phyloP scores from a whole-genome alignment of 176 grass and related monocot genomes.

The Zoysia pacifica region DNA sequence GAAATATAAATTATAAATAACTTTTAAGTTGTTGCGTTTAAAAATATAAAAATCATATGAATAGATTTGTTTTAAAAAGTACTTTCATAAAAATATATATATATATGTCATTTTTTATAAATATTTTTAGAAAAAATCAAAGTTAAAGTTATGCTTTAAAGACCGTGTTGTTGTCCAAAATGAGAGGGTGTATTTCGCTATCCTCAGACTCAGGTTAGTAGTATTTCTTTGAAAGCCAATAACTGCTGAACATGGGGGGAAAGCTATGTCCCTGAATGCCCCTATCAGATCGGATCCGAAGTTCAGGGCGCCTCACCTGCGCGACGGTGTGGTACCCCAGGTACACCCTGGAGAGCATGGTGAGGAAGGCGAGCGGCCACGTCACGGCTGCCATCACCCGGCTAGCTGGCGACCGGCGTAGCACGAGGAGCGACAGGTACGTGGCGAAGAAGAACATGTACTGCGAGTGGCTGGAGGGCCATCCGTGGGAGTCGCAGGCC shows the following conservation, averaged over 20 bases:
- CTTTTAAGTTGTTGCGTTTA: no score
- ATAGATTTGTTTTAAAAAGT: no score
- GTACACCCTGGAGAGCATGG: slow-evolving; percentile 95
- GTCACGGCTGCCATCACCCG: slow-evolving; percentile 48
- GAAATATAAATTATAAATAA: no score
- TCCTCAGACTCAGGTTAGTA: no score
- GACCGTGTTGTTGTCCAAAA: no score
- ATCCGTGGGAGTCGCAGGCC: slow-evolving; percentile 88
- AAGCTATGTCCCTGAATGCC: background rate
- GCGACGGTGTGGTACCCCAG: slow-evolving; percentile 88
- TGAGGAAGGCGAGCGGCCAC: slow-evolving; percentile 84
- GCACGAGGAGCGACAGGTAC: slow-evolving; percentile 73
- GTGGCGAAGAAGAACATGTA: slow-evolving; percentile 97
- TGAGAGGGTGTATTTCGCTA: no score
- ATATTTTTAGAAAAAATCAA: no score
- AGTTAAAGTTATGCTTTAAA: no score
- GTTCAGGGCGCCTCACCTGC: slow-evolving; percentile 61
- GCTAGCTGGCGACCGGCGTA: slow-evolving; percentile 28
- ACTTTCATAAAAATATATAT: no score
- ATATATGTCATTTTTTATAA: no score
- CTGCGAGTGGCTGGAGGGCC: slow-evolving; percentile 95
- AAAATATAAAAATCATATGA: no score
- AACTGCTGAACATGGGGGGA: background rate
- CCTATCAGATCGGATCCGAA: slow-evolving; percentile 42
- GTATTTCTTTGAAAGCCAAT: no score